phyloP scores from a whole-genome alignment of 2,329 filamentous ascomycete genomes.

The Pseudopithomyces chartarum region DNA sequence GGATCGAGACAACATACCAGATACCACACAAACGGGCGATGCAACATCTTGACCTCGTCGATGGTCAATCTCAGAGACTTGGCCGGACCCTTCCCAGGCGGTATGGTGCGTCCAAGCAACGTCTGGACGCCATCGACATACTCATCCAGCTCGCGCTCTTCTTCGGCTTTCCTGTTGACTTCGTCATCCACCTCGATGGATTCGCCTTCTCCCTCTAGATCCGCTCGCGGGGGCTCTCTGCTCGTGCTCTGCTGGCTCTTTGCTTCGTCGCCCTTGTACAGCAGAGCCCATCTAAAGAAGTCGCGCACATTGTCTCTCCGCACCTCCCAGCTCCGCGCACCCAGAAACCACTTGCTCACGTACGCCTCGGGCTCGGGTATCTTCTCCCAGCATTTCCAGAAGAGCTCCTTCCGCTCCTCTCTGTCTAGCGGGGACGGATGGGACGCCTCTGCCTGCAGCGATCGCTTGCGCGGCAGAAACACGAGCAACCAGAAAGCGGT shows the following conservation, averaged over 20 bases:
- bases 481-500: slow-evolving; percentile 59
- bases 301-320: slow-evolving; percentile 70
- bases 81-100: slow-evolving; percentile 61
- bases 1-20: slow-evolving; percentile 48
- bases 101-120: slow-evolving; percentile 57
- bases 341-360: slow-evolving; percentile 69
- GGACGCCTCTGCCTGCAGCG: slow-evolving; percentile 57
- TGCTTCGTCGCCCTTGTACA: slow-evolving; percentile 56
- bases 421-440: slow-evolving; percentile 55
- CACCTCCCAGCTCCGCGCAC: slow-evolving; percentile 62
- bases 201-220: slow-evolving; percentile 14
- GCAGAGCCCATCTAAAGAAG: slow-evolving; percentile 71
- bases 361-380: slow-evolving; percentile 63
- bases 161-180: slow-evolving; percentile 16
- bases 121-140: slow-evolving; percentile 61
- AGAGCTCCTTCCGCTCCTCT: slow-evolving; percentile 59
- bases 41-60: slow-evolving; percentile 65
- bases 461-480: slow-evolving; percentile 57
- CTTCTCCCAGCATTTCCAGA: slow-evolving; percentile 60
- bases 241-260: slow-evolving; percentile 21
- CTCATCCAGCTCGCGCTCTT: slow-evolving; percentile 59
- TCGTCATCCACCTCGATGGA: slow-evolving; percentile 16
- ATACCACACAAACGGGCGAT: slow-evolving; percentile 70
- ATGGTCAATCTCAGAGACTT: slow-evolving; percentile 66
- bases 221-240: slow-evolving; percentile 16